Evolutionary conservation across 768 basidiomycete species (phyloP).

Genomic region (Boletus fagicola): DNA sequence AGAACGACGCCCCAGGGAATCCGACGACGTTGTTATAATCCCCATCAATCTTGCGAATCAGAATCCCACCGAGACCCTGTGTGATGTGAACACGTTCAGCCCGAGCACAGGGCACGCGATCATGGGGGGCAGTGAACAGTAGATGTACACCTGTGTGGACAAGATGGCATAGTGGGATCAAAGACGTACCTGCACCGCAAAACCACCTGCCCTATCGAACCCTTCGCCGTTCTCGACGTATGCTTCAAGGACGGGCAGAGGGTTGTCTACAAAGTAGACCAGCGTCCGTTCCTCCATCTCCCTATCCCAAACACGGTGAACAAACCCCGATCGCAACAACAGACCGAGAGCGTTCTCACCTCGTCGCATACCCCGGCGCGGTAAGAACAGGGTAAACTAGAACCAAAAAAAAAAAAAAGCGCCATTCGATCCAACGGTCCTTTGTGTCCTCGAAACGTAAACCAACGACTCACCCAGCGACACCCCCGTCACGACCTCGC

Average conservation of each 20-base stretch:
- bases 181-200: conserved; percentile 76
- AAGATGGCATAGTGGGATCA: neutral
- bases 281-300: conserved; percentile 80
- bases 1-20: conserved; percentile 86
- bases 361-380: conserved; percentile 72
- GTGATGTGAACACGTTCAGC: neutral
- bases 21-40: conserved; percentile 91
- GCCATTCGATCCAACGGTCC: neutral
- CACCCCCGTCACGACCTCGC: conserved; percentile 93
- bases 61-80: conserved; percentile 78
- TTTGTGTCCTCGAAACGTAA: neutral
- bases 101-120: neutral
- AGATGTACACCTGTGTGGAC: too few species aligned
- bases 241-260: conserved; percentile 57
- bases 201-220: conserved; percentile 86
- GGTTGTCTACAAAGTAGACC: conserved; percentile 72
- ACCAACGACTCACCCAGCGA: conserved; percentile 58
- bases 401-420: neutral
- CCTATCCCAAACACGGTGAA: conserved; percentile 35
- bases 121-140: neutral
- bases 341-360: conserved; percentile 36
- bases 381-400: conserved; percentile 72
- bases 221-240: conserved; percentile 89
- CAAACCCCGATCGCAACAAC: neutral
- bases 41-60: conserved; percentile 84